Evolutionary conservation across 768 basidiomycete species (phyloP), one percentile per base, ranked within the genome.

Genomic region (Gymnopilus dilepis): DNA sequence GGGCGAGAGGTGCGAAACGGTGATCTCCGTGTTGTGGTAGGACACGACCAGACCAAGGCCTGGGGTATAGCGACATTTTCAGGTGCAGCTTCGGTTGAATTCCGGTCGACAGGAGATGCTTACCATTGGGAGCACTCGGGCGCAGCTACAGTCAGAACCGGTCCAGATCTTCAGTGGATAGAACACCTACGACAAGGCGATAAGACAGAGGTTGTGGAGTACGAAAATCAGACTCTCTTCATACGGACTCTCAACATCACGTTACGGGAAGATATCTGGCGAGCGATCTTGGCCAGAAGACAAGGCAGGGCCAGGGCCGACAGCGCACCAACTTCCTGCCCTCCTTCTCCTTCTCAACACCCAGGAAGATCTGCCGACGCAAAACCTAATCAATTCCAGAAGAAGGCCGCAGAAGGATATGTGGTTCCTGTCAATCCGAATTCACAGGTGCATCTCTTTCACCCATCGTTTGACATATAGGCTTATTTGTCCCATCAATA

Each of bases 31-130:
- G 31, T 69, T 4, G 66, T 69, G 1, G 41, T 62, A n/a, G 68
- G 68, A n/a, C 58, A 53, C 53, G 68, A 69, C 58, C 65, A 67
- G 28, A 61, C 64, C 6, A 45, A 64, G 8, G 50, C 62, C 13
- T 69, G 68, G 68, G 68, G 68, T 11, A 65, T 69, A 47, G 68
- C 63, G 21, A 65, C 65, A 9, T 64, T 66, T 34, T 47, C 64
- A 12, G 59, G 59, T 52, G 30, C 58, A 3, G 42, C 58, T 6
- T 30, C 42, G 42, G 50, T 65, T 1, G 59, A 52, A 47, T 65
- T 65, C 19, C 28, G 42, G 15, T 30, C 61, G 2, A 31, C 51
- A 13, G 53, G 47, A n/a, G 48, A 41, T 1, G n/a, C 31, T 30
- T 61, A 58, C 24, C 8, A 43, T 11, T 64, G 63, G 63, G 56